These are phyloP conservation scores for Botrytis hyacinthi DNA, from an alignment of 2,329 filamentous ascomycete species.

Conservation along the genomic window DNA sequence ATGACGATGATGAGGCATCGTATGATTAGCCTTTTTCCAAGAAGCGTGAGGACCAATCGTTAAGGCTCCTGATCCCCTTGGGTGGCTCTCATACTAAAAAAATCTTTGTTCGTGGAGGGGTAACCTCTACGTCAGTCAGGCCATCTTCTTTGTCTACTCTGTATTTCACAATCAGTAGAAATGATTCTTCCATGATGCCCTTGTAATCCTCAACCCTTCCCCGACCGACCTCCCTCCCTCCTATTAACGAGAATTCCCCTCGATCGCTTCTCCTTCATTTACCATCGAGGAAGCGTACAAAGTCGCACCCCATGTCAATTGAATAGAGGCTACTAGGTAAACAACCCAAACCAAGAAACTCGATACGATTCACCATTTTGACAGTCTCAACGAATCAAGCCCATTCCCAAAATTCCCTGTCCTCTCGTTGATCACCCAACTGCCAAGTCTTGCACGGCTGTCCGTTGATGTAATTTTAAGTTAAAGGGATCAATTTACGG, in stretches of 20 bases:
- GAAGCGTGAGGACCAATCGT: neutral
- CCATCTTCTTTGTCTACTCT: neutral
- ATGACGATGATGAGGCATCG: conserved; percentile 8
- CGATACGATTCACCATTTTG: conserved; percentile 2
- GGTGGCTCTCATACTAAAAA: neutral
- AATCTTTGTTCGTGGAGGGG: neutral
- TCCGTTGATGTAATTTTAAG: neutral
- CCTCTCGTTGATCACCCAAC: conserved; percentile 1
- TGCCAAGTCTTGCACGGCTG: conserved; percentile 9
- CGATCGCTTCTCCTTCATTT: conserved; percentile 9
- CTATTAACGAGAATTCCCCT: neutral
- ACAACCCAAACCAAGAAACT: neutral
- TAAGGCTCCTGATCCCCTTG: neutral
- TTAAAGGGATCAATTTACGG: conserved; percentile 8
- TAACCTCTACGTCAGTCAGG: conserved; percentile 1
- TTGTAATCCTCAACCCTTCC: neutral
- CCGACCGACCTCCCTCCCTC: too few species aligned
- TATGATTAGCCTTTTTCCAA: neutral
- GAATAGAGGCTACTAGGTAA: neutral
- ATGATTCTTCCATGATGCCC: neutral
- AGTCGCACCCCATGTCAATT: neutral
- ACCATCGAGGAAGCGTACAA: neutral
- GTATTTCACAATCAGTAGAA: neutral
- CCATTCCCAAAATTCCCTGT: neutral
- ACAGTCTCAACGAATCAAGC: neutral